These are phyloP conservation scores for Hordeum vulgare DNA, from an alignment of 176 grass and related monocot genomes.

Conservation along the genomic window MorexV3_pseudomolecules_assembly NC_058522.1:518797581-518798080, in stretches of 20 bases:
- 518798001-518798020: constrained; percentile 61
- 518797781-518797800: not conserved
- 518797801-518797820: constrained; percentile 1
- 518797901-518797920: constrained; percentile 92
- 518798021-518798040: constrained; percentile 81
- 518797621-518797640: no score
- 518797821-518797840: constrained; percentile 23
- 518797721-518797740: not conserved
- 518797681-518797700: not conserved
- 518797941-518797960: constrained; percentile 72
- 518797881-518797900: constrained; percentile 71
- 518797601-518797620: not conserved
- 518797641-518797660: no score
- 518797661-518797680: not conserved
- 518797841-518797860: constrained; percentile 95
- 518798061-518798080: not conserved
- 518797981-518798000: constrained; percentile 58
- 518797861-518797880: constrained; percentile 90
- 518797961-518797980: constrained; percentile 55
- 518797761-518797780: not conserved
- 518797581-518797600: not conserved
- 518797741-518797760: not conserved
- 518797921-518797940: constrained; percentile 95
- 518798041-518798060: not conserved
- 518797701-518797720: not conserved